Evolutionary conservation across 2,329 filamentous ascomycete genomes (phyloP).

Genomic region (Anthostomella pinea): DNA sequence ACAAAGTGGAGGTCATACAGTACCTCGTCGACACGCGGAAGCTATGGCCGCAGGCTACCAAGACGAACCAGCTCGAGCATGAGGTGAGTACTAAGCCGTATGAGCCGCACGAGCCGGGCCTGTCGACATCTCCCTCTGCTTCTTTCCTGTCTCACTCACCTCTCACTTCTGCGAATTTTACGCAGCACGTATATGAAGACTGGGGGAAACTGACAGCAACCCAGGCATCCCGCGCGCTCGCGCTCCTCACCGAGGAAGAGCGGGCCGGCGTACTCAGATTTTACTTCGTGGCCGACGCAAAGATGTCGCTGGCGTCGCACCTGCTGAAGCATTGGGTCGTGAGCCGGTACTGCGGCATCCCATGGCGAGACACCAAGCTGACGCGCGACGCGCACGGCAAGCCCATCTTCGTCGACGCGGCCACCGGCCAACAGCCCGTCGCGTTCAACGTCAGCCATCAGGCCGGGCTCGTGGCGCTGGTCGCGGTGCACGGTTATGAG

Average conservation of each 20-base stretch:
- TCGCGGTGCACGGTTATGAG: slow-evolving; percentile 47
- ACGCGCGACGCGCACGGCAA: slow-evolving; percentile 55
- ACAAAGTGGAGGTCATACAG: slow-evolving; percentile 46
- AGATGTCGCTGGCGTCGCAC: slow-evolving; percentile 69
- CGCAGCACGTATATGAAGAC: no score
- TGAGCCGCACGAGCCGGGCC: no score
- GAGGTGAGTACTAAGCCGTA: no score
- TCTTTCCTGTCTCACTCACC: no score
- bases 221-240: slow-evolving; percentile 53
- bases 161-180: no score
- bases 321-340: slow-evolving; percentile 72
- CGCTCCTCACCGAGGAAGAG: slow-evolving; percentile 53
- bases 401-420: slow-evolving; percentile 50
- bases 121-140: no score
- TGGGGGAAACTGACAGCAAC: slow-evolving; percentile 6
- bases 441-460: slow-evolving; percentile 78
- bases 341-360: slow-evolving; percentile 52
- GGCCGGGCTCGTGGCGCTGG: slow-evolving; percentile 68
- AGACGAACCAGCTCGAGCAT: slow-evolving; percentile 46
- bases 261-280: slow-evolving; percentile 56
- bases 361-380: slow-evolving; percentile 59
- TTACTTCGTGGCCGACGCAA: slow-evolving; percentile 68
- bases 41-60: slow-evolving; percentile 52
- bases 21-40: slow-evolving; percentile 61
- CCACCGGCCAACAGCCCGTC: slow-evolving; percentile 45